Percentiles rank a stretch among this genome's conserved stretches.
phyloP scores from a whole-genome alignment of 352 stramenopile genomes.

The Pythium aphanidermatum region DNA sequence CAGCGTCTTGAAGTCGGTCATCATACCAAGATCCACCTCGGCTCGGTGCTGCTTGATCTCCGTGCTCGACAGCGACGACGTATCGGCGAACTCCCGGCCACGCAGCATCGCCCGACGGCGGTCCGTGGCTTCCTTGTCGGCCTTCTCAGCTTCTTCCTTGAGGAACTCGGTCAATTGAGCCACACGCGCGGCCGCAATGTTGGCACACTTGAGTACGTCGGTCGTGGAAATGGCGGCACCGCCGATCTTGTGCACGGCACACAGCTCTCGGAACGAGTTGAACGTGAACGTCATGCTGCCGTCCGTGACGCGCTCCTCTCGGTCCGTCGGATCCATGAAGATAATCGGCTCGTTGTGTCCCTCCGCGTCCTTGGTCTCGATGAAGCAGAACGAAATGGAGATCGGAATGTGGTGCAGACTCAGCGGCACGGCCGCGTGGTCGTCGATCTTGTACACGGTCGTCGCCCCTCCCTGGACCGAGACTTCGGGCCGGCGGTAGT shows the following conservation, averaged over 20 bases:
- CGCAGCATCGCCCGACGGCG: conserved; percentile 60
- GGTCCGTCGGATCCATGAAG: conserved; percentile 87
- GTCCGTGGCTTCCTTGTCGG: conserved; percentile 60
- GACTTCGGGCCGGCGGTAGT: conserved; percentile 92
- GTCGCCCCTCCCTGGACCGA: conserved; percentile 47
- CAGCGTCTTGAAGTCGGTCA: conserved; percentile 76
- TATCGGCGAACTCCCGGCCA: conserved; percentile 61
- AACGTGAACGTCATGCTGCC: conserved; percentile 86
- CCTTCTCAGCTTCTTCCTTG: conserved; percentile 70
- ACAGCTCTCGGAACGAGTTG: conserved; percentile 90
- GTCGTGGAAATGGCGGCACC: conserved; percentile 57
- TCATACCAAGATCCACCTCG: conserved; percentile 67
- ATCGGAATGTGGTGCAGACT: conserved; percentile 95
- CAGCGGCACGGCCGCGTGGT: conserved; percentile 89
- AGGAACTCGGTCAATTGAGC: conserved; percentile 69
- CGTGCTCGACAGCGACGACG: conserved; percentile 33
- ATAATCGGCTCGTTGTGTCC: conserved; percentile 41
- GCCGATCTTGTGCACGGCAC: conserved; percentile 87
- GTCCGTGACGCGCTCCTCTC: conserved; percentile 87
- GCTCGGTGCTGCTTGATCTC: conserved; percentile 27
- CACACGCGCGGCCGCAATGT: conserved; percentile 73
- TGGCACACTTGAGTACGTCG: conserved; percentile 70
- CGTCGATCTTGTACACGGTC: conserved; percentile 75
- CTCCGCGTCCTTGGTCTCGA: conserved; percentile 29
- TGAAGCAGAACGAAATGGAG: conserved; percentile 91